Percentiles rank a stretch among this genome's conserved stretches.
These are phyloP conservation scores for Sporothrix globosa DNA, from an alignment of 2,329 filamentous ascomycete genomes.

Conservation along the genomic window DNA sequence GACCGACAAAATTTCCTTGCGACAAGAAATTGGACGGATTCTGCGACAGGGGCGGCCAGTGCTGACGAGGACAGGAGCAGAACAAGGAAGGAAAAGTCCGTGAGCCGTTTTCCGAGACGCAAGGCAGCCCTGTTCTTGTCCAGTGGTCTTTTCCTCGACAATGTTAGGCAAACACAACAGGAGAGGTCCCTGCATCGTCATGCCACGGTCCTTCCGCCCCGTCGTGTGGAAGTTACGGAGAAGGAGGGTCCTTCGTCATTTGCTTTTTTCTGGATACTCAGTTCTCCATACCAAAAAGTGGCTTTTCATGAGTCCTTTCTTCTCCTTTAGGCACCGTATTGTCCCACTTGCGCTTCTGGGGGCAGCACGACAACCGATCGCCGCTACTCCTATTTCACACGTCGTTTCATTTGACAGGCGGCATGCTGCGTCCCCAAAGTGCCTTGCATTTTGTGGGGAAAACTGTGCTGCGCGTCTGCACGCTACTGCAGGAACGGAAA, in stretches of 20 bases:
- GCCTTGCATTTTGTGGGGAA: background rate
- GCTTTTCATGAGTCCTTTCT: background rate
- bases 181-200: slow-evolving; percentile 1
- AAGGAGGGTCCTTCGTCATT: background rate
- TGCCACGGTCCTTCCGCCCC: background rate
- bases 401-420: background rate
- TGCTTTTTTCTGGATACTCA: background rate
- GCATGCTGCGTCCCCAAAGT: background rate
- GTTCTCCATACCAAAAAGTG: too few species aligned
- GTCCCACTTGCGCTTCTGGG: background rate
- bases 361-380: background rate
- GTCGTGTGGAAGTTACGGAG: background rate
- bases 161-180: background rate
- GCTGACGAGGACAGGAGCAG: background rate
- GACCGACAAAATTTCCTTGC: too few species aligned
- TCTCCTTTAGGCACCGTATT: slow-evolving; percentile 3
- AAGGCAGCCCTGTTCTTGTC: background rate
- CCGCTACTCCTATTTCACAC: background rate
- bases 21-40: slow-evolving; percentile 6
- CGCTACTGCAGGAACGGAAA: slow-evolving; percentile 23
- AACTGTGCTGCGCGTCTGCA: background rate
- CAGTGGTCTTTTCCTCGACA: background rate
- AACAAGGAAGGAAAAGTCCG: background rate
- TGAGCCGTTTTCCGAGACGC: background rate
- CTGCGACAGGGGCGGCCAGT: slow-evolving; percentile 10